Conservation (phyloP, 106 monocot genomes). For the Dioscorea dumetorum region DNA sequence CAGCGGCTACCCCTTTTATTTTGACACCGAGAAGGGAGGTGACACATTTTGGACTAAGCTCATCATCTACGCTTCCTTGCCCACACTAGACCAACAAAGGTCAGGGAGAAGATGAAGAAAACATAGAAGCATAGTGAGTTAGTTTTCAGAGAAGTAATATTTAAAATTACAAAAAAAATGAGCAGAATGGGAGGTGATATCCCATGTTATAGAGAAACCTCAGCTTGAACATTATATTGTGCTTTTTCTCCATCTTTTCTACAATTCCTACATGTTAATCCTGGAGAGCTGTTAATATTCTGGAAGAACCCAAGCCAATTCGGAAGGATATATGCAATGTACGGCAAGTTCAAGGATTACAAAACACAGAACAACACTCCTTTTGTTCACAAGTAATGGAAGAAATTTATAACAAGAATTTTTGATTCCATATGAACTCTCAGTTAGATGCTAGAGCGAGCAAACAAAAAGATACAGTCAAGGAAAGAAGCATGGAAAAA, state of each 20-base stretch:
- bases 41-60: constrained; percentile 83
- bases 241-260: constrained; percentile 68
- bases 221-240: constrained; percentile 61
- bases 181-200: constrained; percentile 14
- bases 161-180: constrained; percentile 6
- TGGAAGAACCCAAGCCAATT: constrained; percentile 4
- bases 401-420: neutral
- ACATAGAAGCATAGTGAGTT: constrained; percentile 10
- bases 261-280: constrained; percentile 59
- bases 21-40: constrained; percentile 78
- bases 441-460: neutral
- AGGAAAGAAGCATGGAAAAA: too few relatives aligned
- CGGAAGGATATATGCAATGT: neutral
- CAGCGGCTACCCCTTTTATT: constrained; percentile 67
- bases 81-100: constrained; percentile 64
- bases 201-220: constrained; percentile 42
- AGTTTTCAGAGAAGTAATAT: constrained; percentile 1
- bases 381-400: neutral
- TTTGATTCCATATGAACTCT: neutral
- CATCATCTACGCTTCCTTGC: constrained; percentile 86
- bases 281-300: constrained; percentile 51
- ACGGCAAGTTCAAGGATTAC: constrained; percentile 1
- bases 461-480: neutral
- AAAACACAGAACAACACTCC: neutral
- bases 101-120: constrained; percentile 2